phyloP scores from a whole-genome alignment of 164 flowering plant genomes.

The Umbilicus rupestris region DNA sequence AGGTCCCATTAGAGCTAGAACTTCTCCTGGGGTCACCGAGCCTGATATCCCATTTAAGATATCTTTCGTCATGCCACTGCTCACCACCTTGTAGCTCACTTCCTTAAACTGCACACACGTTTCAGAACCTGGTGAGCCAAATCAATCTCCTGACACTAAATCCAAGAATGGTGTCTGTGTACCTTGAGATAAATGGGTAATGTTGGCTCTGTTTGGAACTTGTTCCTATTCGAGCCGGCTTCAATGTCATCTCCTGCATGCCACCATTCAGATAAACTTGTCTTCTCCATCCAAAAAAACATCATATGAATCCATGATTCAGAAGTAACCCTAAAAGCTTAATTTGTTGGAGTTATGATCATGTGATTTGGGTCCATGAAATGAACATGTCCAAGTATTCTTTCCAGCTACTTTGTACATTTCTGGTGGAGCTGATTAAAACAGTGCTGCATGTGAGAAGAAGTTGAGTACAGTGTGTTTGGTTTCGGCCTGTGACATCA shows the following conservation, averaged over 20 bases:
- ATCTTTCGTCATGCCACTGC: conserved; percentile 71
- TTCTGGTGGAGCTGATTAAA: not conserved
- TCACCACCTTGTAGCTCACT: conserved; percentile 61
- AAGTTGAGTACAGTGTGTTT: not conserved
- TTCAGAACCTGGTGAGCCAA: too few relatives aligned
- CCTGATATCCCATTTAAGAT: conserved; percentile 82
- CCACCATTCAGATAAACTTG: not conserved
- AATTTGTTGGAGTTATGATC: not conserved
- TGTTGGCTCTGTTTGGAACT: conserved; percentile 69
- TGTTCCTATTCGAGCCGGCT: conserved; percentile 36
- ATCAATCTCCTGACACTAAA: not conserved
- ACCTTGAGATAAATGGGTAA: conserved; percentile 92
- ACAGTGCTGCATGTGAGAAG: not conserved
- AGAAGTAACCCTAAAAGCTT: too few relatives aligned
- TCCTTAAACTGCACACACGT: conserved; percentile 66
- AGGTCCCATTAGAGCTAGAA: conserved; percentile 92
- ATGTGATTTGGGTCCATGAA: conserved; percentile 2
- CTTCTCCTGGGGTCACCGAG: conserved; percentile 72
- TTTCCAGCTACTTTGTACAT: not conserved
- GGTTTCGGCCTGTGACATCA: too few relatives aligned
- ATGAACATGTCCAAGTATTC: not conserved
- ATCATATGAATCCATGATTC: too few relatives aligned
- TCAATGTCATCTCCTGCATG: conserved; percentile 71
- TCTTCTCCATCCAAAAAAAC: not conserved
- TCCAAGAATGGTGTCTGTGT: not conserved